phyloP scores from a whole-genome alignment of 1,284 basidiomycete species.

The Lentinula novae-zelandiae region DNA sequence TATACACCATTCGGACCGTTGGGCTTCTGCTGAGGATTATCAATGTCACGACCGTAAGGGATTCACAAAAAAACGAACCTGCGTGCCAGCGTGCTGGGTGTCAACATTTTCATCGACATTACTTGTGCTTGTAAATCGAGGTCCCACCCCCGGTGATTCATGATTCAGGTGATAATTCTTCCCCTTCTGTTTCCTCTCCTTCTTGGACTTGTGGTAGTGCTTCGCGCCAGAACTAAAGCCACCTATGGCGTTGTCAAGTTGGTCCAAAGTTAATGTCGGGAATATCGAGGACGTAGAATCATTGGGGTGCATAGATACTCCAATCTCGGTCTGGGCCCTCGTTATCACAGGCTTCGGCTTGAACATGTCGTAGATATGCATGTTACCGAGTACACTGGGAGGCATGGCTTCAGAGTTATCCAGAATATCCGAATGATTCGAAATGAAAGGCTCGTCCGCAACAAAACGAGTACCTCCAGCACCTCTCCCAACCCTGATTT shows the following conservation, averaged over 20 bases:
- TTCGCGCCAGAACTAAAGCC: neutral
- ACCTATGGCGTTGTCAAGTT: neutral
- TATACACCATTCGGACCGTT: neutral
- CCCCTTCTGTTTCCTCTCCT: neutral
- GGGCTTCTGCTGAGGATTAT: neutral
- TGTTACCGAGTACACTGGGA: neutral
- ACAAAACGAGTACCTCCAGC: slow-evolving; percentile 1
- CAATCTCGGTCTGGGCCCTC: neutral
- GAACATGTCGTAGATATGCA: neutral
- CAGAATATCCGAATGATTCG: neutral
- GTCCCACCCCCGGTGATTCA: neutral
- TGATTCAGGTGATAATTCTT: neutral
- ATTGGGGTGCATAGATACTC: neutral
- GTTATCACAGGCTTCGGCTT: neutral
- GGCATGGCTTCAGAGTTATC: neutral
- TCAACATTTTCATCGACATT: neutral
- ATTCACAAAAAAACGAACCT: too few species aligned
- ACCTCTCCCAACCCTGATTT: slow-evolving; percentile 68
- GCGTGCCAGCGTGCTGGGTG: neutral
- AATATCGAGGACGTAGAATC: neutral
- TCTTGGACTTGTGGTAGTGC: neutral
- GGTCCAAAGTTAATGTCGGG: neutral
- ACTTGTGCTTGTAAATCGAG: neutral
- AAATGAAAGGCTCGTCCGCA: neutral
- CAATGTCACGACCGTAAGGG: neutral